These are phyloP conservation scores for Artemisia argyi DNA, from an alignment of 129 eudicot species.

Conservation along the genomic window DNA sequence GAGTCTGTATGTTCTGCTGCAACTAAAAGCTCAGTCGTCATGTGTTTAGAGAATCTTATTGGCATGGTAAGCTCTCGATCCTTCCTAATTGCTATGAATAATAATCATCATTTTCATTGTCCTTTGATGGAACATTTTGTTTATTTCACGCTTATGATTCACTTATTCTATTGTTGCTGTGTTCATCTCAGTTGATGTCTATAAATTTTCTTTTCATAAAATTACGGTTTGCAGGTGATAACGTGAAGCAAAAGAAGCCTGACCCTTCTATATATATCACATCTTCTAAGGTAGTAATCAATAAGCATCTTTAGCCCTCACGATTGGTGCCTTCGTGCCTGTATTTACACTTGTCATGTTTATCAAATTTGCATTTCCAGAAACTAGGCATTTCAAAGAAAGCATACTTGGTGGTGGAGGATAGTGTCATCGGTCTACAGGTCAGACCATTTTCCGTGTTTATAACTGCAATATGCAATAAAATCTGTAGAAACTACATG, in stretches of 20 bases:
- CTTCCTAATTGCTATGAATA: no score
- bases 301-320: conserved; percentile 4
- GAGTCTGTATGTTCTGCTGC: no score
- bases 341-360: neutral
- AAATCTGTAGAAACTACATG: no score
- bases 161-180: neutral
- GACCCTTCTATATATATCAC: conserved; percentile 84
- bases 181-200: conserved; percentile 6
- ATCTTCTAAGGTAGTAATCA: conserved; percentile 65
- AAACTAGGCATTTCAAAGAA: conserved; percentile 65
- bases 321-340: neutral
- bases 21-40: no score
- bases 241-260: conserved; percentile 96
- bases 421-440: no score
- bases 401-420: conserved; percentile 71
- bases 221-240: conserved; percentile 65
- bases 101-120: no score
- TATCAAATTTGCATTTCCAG: conserved; percentile 38
- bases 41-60: no score
- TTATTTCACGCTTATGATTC: no score
- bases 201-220: conserved; percentile 16
- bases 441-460: no score
- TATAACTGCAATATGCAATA: no score
- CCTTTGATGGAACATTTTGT: no score
- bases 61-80: no score